Base-by-base conservation (phyloP, 768 basidiomycete genomes). In the Trametes sanguinea region DNA sequence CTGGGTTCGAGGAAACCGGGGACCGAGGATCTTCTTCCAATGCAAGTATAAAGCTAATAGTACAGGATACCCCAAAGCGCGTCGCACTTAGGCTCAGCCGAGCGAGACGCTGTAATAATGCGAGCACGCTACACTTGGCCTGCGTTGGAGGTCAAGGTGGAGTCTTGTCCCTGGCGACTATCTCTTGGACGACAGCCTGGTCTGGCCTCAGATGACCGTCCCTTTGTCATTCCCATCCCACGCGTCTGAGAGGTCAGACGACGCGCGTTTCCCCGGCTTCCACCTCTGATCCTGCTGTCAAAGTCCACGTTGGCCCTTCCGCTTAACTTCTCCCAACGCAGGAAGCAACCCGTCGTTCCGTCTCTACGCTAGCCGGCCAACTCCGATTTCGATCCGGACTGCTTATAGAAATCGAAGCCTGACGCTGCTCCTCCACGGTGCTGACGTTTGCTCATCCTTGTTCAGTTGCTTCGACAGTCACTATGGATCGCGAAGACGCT, bases 161-260 rank as follows among this genome's bases (percentile, higher is more conserved):
- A 37, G 22, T n/a, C 39, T n/a, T 27, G 57, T 59, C n/a, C 56
- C 57, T 59, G 57, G 42, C 50, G 50, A 51, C 50, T 27, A 33
- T 59, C 57, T 22, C 50, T 35, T 35, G 32, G 30, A 30, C 57
- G 30, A 16, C 32, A 44, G 13, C n/a, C 42, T 35, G 42, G 40
- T 45, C 40, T 22, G 42, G 50, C 50, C 57, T 51, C 42, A 51
- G 29, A 43, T 52, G 51, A 59, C 29, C 42, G 13, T 42, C 39
- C 57, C 57, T 51, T 57, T 57, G 57, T 51, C 57, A 16, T 40
- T n/a, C 17, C 16, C n/a, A 22, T 57, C 57, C n/a, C 57, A 51
- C 57, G 48, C 57, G 32, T 33, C 22, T 37, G 45, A 37, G 8
- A 37, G 37, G 22, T 29, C 22, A 35, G 17, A 52, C 14, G 42